These are phyloP conservation scores for Apocynum venetum DNA, from an alignment of 257 asterid genomes.

Conservation along the genomic window DNA sequence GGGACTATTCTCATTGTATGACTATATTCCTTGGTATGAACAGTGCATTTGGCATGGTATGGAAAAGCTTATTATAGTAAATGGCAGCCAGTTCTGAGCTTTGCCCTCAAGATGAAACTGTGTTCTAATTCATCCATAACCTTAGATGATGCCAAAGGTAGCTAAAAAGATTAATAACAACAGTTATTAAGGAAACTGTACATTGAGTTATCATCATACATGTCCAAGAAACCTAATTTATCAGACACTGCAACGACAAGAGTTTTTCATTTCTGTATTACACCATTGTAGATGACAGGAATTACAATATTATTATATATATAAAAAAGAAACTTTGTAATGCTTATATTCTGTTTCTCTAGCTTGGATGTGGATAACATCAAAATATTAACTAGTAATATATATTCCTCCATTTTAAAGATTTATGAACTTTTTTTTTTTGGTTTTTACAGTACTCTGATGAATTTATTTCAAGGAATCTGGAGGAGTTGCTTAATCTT, in stretches of 20 bases:
- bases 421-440: background rate
- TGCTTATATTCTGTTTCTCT: background rate
- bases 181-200: constrained; percentile 1
- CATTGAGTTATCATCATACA: background rate
- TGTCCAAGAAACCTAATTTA: background rate
- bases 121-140: background rate
- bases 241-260: background rate
- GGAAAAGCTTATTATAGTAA: constrained; percentile 1
- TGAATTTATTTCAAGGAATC: constrained; percentile 59
- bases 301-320: background rate
- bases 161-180: background rate
- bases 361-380: constrained; percentile 1
- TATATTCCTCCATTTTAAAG: background rate
- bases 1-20: background rate
- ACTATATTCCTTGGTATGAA: background rate
- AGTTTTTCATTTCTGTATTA: background rate
- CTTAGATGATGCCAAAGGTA: background rate
- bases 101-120: background rate
- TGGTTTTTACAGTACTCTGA: constrained; percentile 45
- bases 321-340: background rate
- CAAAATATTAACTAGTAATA: background rate
- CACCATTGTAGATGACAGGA: background rate
- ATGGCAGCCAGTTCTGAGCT: background rate
- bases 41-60: no score
- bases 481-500: constrained; percentile 54